These are phyloP conservation scores for Sabuloglossum arenarium DNA, from an alignment of 495 filamentous ascomycete genomes.

Conservation along the genomic window DNA sequence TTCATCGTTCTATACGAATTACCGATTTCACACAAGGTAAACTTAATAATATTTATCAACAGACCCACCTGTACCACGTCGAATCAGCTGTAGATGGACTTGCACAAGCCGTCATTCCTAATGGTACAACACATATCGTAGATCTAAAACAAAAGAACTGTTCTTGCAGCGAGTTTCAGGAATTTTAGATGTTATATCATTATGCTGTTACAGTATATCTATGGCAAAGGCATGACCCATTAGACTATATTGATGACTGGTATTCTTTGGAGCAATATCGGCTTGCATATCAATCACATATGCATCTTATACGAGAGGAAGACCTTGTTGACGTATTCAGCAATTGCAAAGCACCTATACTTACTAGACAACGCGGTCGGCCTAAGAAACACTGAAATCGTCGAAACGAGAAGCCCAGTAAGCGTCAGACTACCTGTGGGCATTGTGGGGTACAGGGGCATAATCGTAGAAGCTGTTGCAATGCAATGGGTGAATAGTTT, in stretches of 20 bases:
- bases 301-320: not conserved
- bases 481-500: not conserved
- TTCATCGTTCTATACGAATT: not conserved
- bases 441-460: not conserved
- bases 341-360: not conserved
- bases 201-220: not conserved
- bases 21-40: not conserved
- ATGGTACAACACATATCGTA: not conserved
- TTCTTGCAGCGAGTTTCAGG: no score
- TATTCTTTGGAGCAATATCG: not conserved
- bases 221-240: not conserved
- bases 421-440: not conserved
- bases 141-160: not conserved
- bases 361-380: not conserved
- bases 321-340: not conserved
- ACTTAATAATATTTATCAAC: not conserved
- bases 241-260: not conserved
- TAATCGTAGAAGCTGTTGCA: not conserved
- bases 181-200: not conserved
- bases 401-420: not conserved
- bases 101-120: not conserved
- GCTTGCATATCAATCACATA: not conserved
- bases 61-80: not conserved
- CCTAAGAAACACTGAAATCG: not conserved
- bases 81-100: not conserved